Evolutionary conservation across 768 basidiomycete genomes (phyloP).

Genomic region (Tricholoma bakamatsutake): DNA sequence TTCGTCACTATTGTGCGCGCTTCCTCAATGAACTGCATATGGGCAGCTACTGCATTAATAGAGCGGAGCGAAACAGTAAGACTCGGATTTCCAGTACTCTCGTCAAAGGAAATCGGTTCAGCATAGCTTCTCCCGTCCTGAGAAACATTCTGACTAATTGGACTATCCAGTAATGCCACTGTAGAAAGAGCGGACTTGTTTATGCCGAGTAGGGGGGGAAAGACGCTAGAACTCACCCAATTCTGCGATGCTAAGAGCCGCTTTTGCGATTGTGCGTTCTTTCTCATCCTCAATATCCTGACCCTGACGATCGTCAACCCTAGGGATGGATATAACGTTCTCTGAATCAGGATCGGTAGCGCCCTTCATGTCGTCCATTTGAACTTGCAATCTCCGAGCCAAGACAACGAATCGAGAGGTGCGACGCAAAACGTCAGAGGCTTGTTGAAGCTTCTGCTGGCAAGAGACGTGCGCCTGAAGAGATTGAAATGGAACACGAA

Average conservation of each 20-base stretch:
- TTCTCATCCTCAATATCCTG: slow-evolving; percentile 65
- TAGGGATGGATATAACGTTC: slow-evolving; percentile 8
- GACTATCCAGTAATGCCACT: slow-evolving; percentile 50
- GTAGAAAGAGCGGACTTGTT: slow-evolving; percentile 4
- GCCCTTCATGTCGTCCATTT: slow-evolving; percentile 70
- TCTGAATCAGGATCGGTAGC: slow-evolving; percentile 15
- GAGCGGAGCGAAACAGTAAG: slow-evolving; percentile 57
- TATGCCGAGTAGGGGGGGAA: not conserved
- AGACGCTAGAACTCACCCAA: slow-evolving; percentile 49
- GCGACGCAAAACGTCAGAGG: slow-evolving; percentile 78
- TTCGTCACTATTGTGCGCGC: slow-evolving; percentile 63
- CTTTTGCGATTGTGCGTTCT: slow-evolving; percentile 86
- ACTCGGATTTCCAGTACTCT: slow-evolving; percentile 14
- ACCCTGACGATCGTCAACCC: slow-evolving; percentile 15
- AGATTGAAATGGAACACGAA: slow-evolving; percentile 76
- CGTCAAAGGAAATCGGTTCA: slow-evolving; percentile 8
- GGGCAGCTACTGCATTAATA: slow-evolving; percentile 62
- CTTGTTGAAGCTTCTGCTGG: slow-evolving; percentile 75
- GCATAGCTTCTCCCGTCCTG: slow-evolving; percentile 1
- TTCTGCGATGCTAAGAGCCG: slow-evolving; percentile 92
- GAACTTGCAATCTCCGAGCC: slow-evolving; percentile 73
- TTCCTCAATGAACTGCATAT: slow-evolving; percentile 67
- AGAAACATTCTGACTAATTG: slow-evolving; percentile 9
- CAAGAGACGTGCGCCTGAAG: slow-evolving; percentile 66
- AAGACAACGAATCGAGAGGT: slow-evolving; percentile 82